phyloP scores from a whole-genome alignment of 345 rosid species.

The Geranium brycei region DNA sequence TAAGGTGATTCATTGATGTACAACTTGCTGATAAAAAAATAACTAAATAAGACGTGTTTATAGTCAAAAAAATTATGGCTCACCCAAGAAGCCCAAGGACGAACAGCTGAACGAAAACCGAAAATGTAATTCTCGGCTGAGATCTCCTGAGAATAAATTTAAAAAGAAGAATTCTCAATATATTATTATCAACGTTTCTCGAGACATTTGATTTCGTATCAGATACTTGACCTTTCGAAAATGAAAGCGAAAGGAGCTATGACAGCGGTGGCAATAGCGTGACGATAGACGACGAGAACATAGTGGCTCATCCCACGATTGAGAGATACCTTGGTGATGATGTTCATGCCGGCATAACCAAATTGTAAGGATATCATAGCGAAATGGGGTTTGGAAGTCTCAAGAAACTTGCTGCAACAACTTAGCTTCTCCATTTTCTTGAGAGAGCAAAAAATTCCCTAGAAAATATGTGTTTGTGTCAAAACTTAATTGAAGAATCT shows the following conservation, averaged over 20 bases:
- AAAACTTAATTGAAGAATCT: too few species aligned
- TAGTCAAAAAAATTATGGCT: conserved; percentile 1
- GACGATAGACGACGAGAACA: conserved; percentile 28
- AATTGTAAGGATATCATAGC: conserved; percentile 87
- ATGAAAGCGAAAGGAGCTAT: conserved; percentile 52
- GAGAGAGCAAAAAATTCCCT: too few species aligned
- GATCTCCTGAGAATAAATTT: conserved; percentile 29
- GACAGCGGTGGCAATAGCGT: conserved; percentile 41
- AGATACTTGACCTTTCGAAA: conserved; percentile 18
- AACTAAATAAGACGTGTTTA: too few species aligned
- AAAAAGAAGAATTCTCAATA: too few species aligned
- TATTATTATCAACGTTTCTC: too few species aligned
- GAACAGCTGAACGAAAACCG: conserved; percentile 65
- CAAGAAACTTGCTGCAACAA: conserved; percentile 37
- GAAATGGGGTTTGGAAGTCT: conserved; percentile 62
- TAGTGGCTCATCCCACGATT: conserved; percentile 66
- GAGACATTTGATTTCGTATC: too few species aligned
- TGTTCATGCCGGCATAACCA: conserved; percentile 90
- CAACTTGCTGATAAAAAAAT: too few species aligned
- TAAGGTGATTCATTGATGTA: too few species aligned
- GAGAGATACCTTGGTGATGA: conserved; percentile 67
- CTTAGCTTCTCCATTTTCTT: conserved; percentile 41
- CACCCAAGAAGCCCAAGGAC: conserved; percentile 87
- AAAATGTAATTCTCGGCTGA: conserved; percentile 64
- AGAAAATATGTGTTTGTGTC: too few species aligned